Base-by-base conservation (phyloP, 129 eudicot genomes). In the Centella asiatica region DNA sequence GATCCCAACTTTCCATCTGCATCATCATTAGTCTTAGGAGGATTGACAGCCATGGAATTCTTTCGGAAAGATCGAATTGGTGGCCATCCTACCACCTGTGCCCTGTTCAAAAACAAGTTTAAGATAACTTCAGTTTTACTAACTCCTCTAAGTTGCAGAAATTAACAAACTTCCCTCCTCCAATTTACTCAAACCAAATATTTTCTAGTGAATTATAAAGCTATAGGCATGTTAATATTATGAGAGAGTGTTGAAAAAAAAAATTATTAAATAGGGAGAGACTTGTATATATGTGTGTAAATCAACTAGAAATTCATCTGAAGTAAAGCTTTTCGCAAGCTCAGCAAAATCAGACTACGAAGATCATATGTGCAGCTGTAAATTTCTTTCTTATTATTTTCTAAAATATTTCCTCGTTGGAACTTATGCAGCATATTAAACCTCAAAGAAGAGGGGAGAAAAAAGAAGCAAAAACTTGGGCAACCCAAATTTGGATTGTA, bases 31-130 rank as follows among this genome's bases (percentile, higher is more conserved):
- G 52, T 78, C 79, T 85, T 85, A 15, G 76, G 73, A 3, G 77
- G 72, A 75, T 69, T 78, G 52, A 47, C 56, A 31, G 94, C 85
- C 87, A 85, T 72, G 34, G 80, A 66, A 68, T 81, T 85, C 73
- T 78, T 85, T 19, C 94, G 76, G 39, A 72, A 81, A 20, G 94
- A 85, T 60, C 88, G 74, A 44, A 85, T 76, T 64, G 94, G 94
- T 27, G 94, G 94, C 94, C 94, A 85, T 78, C 94, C 94, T 20
- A 85, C 87, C 42, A 85, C 87, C 74, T 75, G 85, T 71, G 83
- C 77, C 74, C 94, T 85, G 81, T 60, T n/a, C 15, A 57, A 62
- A 8, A 6, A 57, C 22, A 56, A 56, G 19, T 10, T 57, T 57
- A 19, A 34, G 17, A 57, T 4, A 0, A 15, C 11, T 57, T 33